phyloP scores from a whole-genome alignment of 441 rosid genomes.

The Populus hybrid region DNA sequence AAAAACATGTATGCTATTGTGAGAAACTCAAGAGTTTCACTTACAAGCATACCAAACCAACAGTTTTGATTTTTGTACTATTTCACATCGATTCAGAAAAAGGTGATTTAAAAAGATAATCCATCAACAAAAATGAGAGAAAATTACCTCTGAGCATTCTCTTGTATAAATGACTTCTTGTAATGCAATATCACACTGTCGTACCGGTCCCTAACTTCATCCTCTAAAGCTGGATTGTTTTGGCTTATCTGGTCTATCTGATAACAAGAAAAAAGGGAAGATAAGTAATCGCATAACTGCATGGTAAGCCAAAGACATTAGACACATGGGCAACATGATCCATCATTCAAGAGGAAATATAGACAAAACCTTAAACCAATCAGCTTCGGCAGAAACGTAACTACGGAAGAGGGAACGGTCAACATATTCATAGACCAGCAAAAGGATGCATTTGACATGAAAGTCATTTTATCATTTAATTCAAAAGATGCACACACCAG shows the following conservation, averaged over 20 bases:
- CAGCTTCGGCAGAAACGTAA: background rate
- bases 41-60: background rate
- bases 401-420: background rate
- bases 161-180: constrained; percentile 90
- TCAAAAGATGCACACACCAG: constrained; percentile 48
- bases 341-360: background rate
- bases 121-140: background rate
- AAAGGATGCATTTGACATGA: constrained; percentile 1
- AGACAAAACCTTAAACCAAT: background rate
- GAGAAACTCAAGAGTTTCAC: background rate
- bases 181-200: constrained; percentile 75
- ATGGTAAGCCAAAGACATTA: background rate
- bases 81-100: background rate
- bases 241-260: constrained; percentile 84
- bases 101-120: background rate
- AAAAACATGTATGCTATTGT: background rate
- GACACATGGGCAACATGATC: background rate
- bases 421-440: background rate
- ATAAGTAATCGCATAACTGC: constrained; percentile 2
- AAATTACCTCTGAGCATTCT: constrained; percentile 78
- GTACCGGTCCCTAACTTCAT: constrained; percentile 80
- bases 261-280: constrained; percentile 25
- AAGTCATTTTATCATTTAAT: constrained; percentile 4
- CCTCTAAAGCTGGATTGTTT: constrained; percentile 68
- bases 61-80: background rate